A percentile compares a stretch with the other conserved stretches of the same genome.
These are phyloP conservation scores for Nothophaeocryptopus gaeumannii DNA, from an alignment of 2,329 filamentous ascomycete species.

Conservation along the genomic window DNA sequence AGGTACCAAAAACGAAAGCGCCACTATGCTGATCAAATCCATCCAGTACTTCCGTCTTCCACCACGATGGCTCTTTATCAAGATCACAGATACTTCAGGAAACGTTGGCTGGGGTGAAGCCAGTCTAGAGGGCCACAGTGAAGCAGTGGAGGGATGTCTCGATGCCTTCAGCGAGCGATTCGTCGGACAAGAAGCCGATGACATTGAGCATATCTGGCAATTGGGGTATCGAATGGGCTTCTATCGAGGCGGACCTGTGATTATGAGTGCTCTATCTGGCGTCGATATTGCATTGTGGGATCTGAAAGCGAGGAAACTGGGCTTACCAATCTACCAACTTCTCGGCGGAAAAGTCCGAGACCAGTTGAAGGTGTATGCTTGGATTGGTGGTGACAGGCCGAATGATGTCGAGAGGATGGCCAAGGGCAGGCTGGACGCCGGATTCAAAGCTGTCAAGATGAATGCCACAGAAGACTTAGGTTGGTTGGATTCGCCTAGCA, in stretches of 20 bases:
- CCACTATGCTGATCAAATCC: slow-evolving; percentile 53
- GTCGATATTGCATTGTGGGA: slow-evolving; percentile 81
- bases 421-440: slow-evolving; percentile 57
- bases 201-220: slow-evolving; percentile 81
- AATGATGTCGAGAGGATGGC: slow-evolving; percentile 56
- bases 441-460: slow-evolving; percentile 71
- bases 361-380: slow-evolving; percentile 69
- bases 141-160: slow-evolving; percentile 70
- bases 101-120: slow-evolving; percentile 51
- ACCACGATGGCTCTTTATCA: slow-evolving; percentile 75
- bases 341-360: slow-evolving; percentile 71
- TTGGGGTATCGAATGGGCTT: slow-evolving; percentile 66
- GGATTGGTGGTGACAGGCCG: slow-evolving; percentile 74
- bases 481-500: slow-evolving; percentile 70
- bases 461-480: slow-evolving; percentile 73
- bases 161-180: slow-evolving; percentile 64
- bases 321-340: slow-evolving; percentile 69
- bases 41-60: slow-evolving; percentile 74
- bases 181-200: slow-evolving; percentile 66
- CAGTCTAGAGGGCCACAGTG: slow-evolving; percentile 69
- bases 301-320: slow-evolving; percentile 63
- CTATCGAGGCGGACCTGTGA: slow-evolving; percentile 73
- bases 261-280: slow-evolving; percentile 75
- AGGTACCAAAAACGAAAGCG: too few relatives aligned
- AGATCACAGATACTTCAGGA: slow-evolving; percentile 65